Base-by-base conservation (phyloP, 2,329 filamentous ascomycete species). In the Nemania bipapillata region DNA sequence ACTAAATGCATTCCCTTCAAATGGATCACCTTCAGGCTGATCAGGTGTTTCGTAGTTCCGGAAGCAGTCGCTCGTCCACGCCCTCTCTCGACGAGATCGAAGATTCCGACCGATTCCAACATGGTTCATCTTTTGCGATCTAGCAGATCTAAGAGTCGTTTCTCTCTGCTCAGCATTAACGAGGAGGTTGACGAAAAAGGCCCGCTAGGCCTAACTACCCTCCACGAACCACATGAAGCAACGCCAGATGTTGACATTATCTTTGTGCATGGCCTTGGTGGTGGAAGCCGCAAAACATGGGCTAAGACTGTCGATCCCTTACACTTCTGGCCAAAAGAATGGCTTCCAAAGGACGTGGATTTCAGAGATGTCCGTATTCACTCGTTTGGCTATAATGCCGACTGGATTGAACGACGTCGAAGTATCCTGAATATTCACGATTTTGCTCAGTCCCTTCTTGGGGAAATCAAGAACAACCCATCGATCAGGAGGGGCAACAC, bases 401-500 rank as follows among this genome's bases (percentile, higher is more conserved):
- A 71, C 60, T 71, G 69, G 69, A 45, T 22, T 17, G 64, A 67
- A 55, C 20, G 61, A 49, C 35, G 47, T n/a, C 32, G 61, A 37
- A 67, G 57, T 57, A 61, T 71, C 4, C 67, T 79, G 7, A 75
- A 75, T 26, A 76, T 81, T 26, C 70, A 75, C 58, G 76, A 79
- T 66, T 81, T 81, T 60, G 79, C 74, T 20, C 75, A 79, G 47
- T 74, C 76, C 2, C 70, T 81, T 5, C 66, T 80, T 4, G 75
- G 71, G 17, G 76, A 78, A 22, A 62, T 81, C 28, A 74, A 71
- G 37, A 79, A 77, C 56, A 71, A 76, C 22, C 74, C 77, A 7
- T 62, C 64, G 11, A 76, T 79, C 26, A 70, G 75, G 47, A 72
- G 73, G 37, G 45, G 66, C 22, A 57, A 74, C 66, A 76, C 76